Base-by-base conservation (phyloP, 148 eudicot species). In the Rheum nobile region DNA sequence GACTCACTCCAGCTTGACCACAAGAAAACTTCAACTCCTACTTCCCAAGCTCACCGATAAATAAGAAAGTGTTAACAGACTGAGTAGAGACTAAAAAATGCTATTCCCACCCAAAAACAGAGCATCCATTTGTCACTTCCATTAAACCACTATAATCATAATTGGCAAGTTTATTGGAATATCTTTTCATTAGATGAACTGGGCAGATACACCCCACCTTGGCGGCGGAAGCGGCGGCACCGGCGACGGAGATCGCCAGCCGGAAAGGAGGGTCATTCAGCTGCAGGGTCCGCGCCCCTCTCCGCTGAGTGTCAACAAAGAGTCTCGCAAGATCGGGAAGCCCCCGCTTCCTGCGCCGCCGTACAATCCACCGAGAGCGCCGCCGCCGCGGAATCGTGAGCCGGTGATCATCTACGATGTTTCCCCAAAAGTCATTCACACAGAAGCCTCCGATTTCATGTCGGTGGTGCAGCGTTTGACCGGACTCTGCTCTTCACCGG, bases 231-330 rank as follows among this genome's bases (percentile, higher is more conserved):
- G n/a, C 76, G 6, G 43, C 10, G 43, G 43, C 81, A 31, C 71
- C 79, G 85, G 63, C 74, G 82, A 42, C 74, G 68, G 77, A 37
- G 61, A 34, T 22, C 81, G 84, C 1, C 83, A 81, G 38, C 54
- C 59, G 44, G 59, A 67, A 7, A 79, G 77, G 31, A 84, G 81
- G 72, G 82, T 84, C 11, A 76, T 67, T 29, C 82, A 77, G 28
- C 80, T 91, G 5, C 97, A 86, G 37, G 97, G 97, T 13, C 92
- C 92, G 1, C 83, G 95, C 0, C 97, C 97, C 6, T 22, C 95
- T 10, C 89, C 90, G 1, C 87, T 91, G 17, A 77, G 37, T 79
- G 82, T 91, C 77, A 78, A 46, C 80, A 88, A 89, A 80, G 88
- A 85, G 8, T 91, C 97, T 22, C 79, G 84, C 86, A 79, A 82